Conservation (phyloP, 2,329 filamentous ascomycete genomes). For the Pyricularia grisea region DNA sequence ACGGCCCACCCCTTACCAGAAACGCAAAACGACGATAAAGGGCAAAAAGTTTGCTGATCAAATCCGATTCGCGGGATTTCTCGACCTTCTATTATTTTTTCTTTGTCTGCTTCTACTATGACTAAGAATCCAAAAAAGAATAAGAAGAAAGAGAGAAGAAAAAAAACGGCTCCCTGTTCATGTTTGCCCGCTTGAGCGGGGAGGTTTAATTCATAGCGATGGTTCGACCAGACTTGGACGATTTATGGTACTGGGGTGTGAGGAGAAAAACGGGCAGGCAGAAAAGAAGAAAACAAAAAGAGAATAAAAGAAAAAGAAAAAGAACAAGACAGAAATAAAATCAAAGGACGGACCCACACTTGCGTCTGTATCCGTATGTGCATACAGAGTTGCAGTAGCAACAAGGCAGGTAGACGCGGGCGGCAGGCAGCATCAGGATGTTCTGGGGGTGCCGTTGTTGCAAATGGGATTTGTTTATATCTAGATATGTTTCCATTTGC, state of each 20-base stretch:
- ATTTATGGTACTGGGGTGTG: not conserved
- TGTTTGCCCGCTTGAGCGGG: not conserved
- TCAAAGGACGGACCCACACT: not conserved
- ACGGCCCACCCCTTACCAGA: not conserved
- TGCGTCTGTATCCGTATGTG: not conserved
- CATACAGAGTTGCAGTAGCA: not conserved
- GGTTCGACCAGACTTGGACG: not conserved
- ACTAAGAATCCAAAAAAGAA: not conserved
- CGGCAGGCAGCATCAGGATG: not conserved
- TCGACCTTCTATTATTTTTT: not conserved
- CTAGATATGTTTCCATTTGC: not conserved
- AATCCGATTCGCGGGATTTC: not conserved
- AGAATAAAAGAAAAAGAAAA: too few relatives aligned
- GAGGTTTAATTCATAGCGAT: not conserved
- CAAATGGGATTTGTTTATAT: not conserved
- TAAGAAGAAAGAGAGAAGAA: too few relatives aligned
- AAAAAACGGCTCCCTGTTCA: not conserved
- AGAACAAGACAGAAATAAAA: not conserved
- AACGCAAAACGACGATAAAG: not conserved
- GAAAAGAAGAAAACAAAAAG: too few relatives aligned
- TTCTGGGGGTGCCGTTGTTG: not conserved
- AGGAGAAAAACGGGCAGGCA: not conserved
- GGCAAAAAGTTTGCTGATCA: not conserved
- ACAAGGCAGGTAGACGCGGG: not conserved
- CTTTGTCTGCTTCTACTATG: not conserved